Evolutionary conservation across 208 protist genomes (phyloP).

Genomic region (Crithidia expoeki): DNA sequence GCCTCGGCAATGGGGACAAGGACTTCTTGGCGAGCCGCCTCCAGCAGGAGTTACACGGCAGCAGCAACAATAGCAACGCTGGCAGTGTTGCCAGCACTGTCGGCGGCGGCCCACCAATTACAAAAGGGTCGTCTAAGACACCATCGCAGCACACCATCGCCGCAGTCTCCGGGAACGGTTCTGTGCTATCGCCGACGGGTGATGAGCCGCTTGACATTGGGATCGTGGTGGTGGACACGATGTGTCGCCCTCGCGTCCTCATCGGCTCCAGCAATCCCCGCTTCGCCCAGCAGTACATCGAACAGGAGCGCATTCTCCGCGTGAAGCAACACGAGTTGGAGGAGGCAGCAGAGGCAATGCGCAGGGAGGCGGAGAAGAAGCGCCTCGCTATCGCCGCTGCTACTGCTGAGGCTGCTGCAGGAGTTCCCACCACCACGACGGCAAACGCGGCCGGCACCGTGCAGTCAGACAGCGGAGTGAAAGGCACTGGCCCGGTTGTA

Average conservation of each 20-base stretch:
- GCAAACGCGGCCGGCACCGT: not conserved
- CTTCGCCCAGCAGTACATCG: constrained; percentile 38
- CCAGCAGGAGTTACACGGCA: constrained; percentile 41
- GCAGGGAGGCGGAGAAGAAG: constrained; percentile 9
- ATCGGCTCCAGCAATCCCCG: constrained; percentile 39
- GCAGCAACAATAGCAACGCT: not conserved
- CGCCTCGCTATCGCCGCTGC: constrained; percentile 5
- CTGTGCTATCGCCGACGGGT: not conserved
- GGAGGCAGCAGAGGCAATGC: constrained; percentile 16
- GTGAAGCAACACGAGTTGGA: constrained; percentile 33
- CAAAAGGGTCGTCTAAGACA: not conserved
- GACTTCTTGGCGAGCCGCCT: constrained; percentile 47
- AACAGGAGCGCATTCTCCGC: constrained; percentile 29
- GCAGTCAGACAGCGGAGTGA: not conserved
- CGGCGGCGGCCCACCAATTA: not conserved
- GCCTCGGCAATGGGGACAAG: constrained; percentile 48
- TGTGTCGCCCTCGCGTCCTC: constrained; percentile 55
- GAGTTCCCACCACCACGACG: not conserved
- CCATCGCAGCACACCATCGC: not conserved
- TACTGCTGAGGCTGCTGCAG: not conserved
- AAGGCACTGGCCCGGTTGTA: not conserved
- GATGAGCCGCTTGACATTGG: constrained; percentile 41
- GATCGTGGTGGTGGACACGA: constrained; percentile 64
- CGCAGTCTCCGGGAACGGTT: not conserved
- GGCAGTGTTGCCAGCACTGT: not conserved